Conservation (phyloP, 2,329 filamentous ascomycete genomes). For the Aspergillus flavus region DNA sequence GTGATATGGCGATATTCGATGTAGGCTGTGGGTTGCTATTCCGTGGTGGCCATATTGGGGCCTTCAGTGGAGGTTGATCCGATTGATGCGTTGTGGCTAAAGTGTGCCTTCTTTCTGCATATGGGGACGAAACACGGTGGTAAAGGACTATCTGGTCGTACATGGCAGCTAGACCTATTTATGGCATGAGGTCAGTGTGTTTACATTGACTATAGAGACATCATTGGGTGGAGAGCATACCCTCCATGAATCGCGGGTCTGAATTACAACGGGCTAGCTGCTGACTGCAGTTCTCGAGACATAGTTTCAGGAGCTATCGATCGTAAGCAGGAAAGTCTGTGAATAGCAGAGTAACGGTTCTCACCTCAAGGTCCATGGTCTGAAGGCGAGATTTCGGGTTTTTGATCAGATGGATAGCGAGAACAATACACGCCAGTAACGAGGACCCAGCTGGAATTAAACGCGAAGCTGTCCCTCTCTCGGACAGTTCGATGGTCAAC, state of each 20-base stretch:
- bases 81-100: not conserved
- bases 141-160: conserved; percentile 12
- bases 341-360: not conserved
- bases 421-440: conserved; percentile 14
- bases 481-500: conserved; percentile 16
- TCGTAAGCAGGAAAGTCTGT: not conserved
- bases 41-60: not conserved
- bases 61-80: not conserved
- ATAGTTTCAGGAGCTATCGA: conserved; percentile 14
- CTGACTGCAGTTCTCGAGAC: conserved; percentile 9
- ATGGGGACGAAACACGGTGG: not conserved
- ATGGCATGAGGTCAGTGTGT: not conserved
- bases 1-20: not conserved
- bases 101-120: not conserved
- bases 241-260: conserved; percentile 12
- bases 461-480: conserved; percentile 7
- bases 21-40: not conserved
- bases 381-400: conserved; percentile 10
- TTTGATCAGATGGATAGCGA: conserved; percentile 19
- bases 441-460: conserved; percentile 9
- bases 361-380: conserved; percentile 14
- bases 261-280: conserved; percentile 8
- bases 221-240: not conserved
- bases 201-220: not conserved
- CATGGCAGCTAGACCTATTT: conserved; percentile 6